Conservation (phyloP, 108 stramenopile species). For the Nitzschia palea region DNA sequence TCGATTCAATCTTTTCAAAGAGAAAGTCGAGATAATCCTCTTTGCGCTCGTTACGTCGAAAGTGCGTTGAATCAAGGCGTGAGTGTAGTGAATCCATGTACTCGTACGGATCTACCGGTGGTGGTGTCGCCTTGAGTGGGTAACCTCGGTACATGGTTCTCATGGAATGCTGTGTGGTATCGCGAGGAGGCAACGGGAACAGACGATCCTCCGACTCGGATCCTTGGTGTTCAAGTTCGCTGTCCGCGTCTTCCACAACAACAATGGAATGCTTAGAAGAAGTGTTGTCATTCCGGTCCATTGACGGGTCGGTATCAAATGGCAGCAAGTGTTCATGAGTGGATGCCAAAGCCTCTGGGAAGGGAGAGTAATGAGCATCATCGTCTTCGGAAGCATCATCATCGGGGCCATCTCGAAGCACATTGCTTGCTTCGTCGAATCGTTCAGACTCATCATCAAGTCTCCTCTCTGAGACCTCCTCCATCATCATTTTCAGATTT, state of each 20-base stretch:
- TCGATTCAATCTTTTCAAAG: constrained; percentile 8
- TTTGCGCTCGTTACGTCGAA: neutral
- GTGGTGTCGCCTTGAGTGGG: neutral
- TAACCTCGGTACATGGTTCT: neutral
- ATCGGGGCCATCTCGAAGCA: neutral
- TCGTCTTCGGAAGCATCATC: neutral
- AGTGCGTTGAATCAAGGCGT: neutral
- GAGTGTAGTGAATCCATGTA: neutral
- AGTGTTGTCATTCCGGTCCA: neutral
- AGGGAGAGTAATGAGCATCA: neutral
- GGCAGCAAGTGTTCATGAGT: neutral
- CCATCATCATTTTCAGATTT: too few relatives aligned
- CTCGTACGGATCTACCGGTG: neutral
- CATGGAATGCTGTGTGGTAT: neutral
- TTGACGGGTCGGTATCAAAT: neutral
- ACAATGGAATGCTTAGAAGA: neutral
- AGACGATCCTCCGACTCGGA: too few relatives aligned
- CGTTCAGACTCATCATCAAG: neutral
- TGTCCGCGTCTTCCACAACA: neutral
- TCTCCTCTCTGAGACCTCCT: too few relatives aligned
- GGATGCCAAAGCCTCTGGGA: neutral
- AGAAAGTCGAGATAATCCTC: constrained; percentile 9
- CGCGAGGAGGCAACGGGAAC: neutral
- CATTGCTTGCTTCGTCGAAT: neutral
- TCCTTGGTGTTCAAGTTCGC: neutral